Percentiles rank a stretch among this genome's conserved stretches.
Conservation (phyloP, 129 eudicot genomes). For the Arctium lappa region DNA sequence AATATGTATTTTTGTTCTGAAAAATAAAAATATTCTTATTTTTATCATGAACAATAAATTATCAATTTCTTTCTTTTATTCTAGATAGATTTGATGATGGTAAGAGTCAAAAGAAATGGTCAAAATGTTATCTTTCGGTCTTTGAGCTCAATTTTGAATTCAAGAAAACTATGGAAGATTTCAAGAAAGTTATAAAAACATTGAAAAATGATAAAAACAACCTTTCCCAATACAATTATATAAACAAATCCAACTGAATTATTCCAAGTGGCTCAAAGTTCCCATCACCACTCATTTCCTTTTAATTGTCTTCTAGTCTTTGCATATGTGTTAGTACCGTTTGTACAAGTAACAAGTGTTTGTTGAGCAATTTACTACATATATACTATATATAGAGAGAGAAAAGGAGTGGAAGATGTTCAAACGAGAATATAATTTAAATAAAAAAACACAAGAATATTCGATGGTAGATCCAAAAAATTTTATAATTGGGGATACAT, state of each 20-base stretch:
- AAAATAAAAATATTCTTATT: no score
- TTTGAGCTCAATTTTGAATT: neutral
- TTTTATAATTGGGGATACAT: no score
- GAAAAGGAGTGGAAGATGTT: no score
- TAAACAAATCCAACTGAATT: slow-evolving; percentile 2
- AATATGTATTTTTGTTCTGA: no score
- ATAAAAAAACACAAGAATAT: no score
- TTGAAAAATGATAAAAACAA: neutral
- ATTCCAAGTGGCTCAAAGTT: slow-evolving; percentile 22
- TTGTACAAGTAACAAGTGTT: neutral
- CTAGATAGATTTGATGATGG: neutral
- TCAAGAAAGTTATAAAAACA: neutral
- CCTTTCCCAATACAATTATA: neutral
- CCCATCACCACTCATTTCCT: slow-evolving; percentile 26
- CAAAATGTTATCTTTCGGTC: neutral
- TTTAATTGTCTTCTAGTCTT: no score
- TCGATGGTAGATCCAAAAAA: no score
- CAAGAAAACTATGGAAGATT: neutral
- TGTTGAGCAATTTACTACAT: no score
- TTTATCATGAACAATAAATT: neutral
- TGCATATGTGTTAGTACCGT: neutral
- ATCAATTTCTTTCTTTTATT: neutral
- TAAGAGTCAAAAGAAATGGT: neutral
- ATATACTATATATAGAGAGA: no score
- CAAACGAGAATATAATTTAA: no score